Evolutionary conservation across 2,329 filamentous ascomycete species (phyloP).

Genomic region (Fusarium bactridioides): DNA sequence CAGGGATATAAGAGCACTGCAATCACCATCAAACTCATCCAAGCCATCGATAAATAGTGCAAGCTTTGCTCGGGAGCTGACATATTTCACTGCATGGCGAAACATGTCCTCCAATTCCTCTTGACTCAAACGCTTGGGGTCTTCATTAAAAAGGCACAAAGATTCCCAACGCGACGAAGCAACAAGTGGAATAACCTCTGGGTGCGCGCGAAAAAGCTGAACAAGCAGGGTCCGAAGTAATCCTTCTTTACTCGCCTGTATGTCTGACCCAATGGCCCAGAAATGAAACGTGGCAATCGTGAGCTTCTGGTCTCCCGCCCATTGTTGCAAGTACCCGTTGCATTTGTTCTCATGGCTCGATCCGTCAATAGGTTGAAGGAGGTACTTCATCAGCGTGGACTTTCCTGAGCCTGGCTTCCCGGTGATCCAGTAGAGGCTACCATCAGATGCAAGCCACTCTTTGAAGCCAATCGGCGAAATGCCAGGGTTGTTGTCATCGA

Average conservation of each 20-base stretch:
- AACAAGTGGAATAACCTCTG: not conserved
- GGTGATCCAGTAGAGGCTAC: constrained; percentile 17
- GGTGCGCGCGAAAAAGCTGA: not conserved
- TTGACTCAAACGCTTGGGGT: not conserved
- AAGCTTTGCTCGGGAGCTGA: not conserved
- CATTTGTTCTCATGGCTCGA: not conserved
- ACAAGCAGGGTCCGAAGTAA: not conserved
- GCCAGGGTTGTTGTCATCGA: not conserved
- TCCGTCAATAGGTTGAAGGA: not conserved
- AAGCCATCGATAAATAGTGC: constrained; percentile 8
- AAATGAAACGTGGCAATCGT: constrained; percentile 16
- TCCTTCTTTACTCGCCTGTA: not conserved
- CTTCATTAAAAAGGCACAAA: constrained; percentile 5
- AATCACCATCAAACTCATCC: constrained; percentile 10
- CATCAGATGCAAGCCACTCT: not conserved
- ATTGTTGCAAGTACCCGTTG: not conserved
- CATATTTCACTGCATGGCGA: not conserved
- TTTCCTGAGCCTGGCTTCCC: constrained; percentile 21
- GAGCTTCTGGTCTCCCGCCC: not conserved
- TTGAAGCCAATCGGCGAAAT: not conserved
- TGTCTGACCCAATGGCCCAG: constrained; percentile 12
- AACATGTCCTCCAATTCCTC: constrained; percentile 2
- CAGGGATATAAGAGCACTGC: not conserved
- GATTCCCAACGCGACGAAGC: constrained; percentile 1
- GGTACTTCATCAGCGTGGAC: constrained; percentile 5